Evolutionary conservation across 1,284 basidiomycete species (phyloP).

Genomic region (Trichosporon coremiiforme): DNA sequence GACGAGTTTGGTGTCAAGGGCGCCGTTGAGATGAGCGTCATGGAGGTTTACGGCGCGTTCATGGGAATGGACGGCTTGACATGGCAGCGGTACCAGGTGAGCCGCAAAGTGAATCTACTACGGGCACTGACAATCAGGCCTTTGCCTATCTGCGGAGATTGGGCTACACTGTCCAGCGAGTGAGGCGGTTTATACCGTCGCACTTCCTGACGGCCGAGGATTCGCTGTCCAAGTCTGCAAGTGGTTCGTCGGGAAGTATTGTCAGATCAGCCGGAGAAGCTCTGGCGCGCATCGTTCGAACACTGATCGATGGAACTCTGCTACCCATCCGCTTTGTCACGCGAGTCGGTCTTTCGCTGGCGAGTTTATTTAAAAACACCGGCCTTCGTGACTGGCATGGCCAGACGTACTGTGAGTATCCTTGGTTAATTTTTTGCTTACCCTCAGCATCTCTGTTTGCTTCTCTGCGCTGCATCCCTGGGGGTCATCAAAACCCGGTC

Average conservation of each 20-base stretch:
- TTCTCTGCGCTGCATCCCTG: slow-evolving; percentile 72
- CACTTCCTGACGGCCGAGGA: slow-evolving; percentile 34
- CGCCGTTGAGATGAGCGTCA: slow-evolving; percentile 89
- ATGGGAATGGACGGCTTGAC: slow-evolving; percentile 75
- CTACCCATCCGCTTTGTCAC: not conserved
- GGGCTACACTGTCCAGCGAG: slow-evolving; percentile 82
- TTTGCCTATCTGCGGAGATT: slow-evolving; percentile 88
- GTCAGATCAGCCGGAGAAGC: not conserved
- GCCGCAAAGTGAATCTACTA: no score
- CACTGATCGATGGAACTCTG: not conserved
- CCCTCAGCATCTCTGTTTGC: slow-evolving; percentile 67
- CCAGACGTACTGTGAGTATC: slow-evolving; percentile 38
- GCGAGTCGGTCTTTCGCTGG: not conserved
- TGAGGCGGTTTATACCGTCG: slow-evolving; percentile 47
- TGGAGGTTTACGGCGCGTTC: slow-evolving; percentile 83
- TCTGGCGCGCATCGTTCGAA: not conserved
- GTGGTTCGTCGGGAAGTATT: not conserved
- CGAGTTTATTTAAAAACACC: slow-evolving; percentile 24
- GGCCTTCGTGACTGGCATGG: slow-evolving; percentile 34
- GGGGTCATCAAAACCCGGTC: slow-evolving; percentile 58
- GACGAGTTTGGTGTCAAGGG: slow-evolving; percentile 71
- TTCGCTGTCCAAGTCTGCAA: not conserved
- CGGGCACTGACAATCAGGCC: slow-evolving; percentile 64
- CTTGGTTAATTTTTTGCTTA: not conserved
- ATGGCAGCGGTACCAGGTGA: slow-evolving; percentile 81